Conservation (phyloP, 1,284 basidiomycete genomes). For the Puccinia coronata region DNA sequence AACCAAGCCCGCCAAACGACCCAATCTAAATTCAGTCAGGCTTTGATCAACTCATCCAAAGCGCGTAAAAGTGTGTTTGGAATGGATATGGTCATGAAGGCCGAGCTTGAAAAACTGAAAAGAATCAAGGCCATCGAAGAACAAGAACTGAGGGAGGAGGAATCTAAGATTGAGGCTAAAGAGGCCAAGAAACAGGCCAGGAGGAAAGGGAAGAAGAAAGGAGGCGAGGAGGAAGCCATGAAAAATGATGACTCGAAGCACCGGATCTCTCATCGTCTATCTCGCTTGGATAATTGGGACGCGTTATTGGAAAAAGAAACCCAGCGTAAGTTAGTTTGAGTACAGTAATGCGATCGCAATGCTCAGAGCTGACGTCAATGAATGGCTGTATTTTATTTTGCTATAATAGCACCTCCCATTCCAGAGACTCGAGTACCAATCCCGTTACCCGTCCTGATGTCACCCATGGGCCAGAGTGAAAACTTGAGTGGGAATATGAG, state of each 20-base stretch:
- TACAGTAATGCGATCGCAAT: background rate
- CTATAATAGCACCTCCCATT: background rate
- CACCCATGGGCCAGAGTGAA: constrained; percentile 14
- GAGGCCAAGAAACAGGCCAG: constrained; percentile 29
- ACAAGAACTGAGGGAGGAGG: constrained; percentile 32
- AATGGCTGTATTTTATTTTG: constrained; percentile 1
- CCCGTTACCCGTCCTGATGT: constrained; percentile 26
- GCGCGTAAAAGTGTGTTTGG: constrained; percentile 47
- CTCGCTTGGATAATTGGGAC: constrained; percentile 42
- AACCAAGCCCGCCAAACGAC: constrained; percentile 31
- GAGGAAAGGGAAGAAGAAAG: constrained; percentile 43
- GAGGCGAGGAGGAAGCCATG: background rate
- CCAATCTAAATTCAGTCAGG: constrained; percentile 33
- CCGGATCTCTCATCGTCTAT: background rate
- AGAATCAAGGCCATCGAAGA: constrained; percentile 45
- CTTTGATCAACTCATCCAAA: constrained; percentile 37
- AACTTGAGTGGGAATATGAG: constrained; percentile 32
- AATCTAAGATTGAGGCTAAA: constrained; percentile 39
- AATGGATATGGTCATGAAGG: constrained; percentile 44
- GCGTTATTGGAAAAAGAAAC: constrained; percentile 19
- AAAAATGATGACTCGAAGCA: constrained; percentile 2
- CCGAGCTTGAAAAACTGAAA: constrained; percentile 46
- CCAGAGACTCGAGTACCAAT: constrained; percentile 2
- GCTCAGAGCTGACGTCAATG: background rate
- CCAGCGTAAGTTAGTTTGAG: constrained; percentile 15